Evolutionary conservation across 2,329 filamentous ascomycete genomes (phyloP).

Genomic region (Scedosporium minutisporum): DNA sequence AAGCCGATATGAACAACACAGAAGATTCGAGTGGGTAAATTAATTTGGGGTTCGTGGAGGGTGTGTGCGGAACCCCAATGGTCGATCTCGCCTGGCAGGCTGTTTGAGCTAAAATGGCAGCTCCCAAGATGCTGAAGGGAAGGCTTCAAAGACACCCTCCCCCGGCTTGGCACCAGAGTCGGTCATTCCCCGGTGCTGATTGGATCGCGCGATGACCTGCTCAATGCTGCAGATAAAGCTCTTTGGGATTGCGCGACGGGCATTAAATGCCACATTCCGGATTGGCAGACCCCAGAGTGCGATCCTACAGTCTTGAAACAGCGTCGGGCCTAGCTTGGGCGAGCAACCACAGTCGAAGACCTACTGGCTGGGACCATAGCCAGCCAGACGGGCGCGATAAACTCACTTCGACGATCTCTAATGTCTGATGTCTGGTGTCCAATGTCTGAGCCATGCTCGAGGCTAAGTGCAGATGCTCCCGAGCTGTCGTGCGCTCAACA

Average conservation of each 20-base stretch:
- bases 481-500: not conserved
- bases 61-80: not conserved
- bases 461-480: too few relatives aligned
- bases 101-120: conserved; percentile 1
- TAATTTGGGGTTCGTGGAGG: not conserved
- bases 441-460: too few relatives aligned
- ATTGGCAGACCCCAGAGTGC: not conserved
- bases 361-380: not conserved
- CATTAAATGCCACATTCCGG: not conserved
- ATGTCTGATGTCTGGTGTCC: not conserved
- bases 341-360: not conserved
- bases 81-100: not conserved
- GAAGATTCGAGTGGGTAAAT: not conserved
- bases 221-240: not conserved
- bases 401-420: not conserved
- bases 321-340: not conserved
- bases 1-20: not conserved
- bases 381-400: not conserved
- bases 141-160: not conserved
- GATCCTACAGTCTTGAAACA: conserved; percentile 1
- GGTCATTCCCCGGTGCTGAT: not conserved
- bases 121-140: not conserved
- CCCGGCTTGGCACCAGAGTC: not conserved
- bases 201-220: not conserved
- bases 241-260: not conserved